phyloP scores from a whole-genome alignment of 768 basidiomycete genomes.

The Tylopilus vinaceipallidus region DNA sequence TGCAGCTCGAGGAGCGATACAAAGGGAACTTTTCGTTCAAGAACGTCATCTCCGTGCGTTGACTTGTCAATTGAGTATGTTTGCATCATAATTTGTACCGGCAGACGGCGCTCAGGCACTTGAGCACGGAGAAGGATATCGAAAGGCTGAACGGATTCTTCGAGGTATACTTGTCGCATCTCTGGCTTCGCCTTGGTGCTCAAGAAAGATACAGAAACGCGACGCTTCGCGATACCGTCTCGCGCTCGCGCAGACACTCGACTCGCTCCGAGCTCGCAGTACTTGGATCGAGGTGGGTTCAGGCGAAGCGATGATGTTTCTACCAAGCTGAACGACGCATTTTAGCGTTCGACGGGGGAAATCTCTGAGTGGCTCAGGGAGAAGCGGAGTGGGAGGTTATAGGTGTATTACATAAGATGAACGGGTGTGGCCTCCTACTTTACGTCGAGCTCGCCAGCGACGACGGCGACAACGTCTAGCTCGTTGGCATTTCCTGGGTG shows the following conservation, averaged over 20 bases:
- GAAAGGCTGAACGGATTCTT: conserved; percentile 69
- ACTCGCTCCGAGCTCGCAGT: conserved; percentile 58
- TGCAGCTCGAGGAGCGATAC: conserved; percentile 64
- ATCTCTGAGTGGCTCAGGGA: conserved; percentile 54
- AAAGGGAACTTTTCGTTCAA: conserved; percentile 65
- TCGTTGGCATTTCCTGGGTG: not conserved
- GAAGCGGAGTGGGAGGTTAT: not conserved
- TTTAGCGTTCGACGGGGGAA: conserved; percentile 59
- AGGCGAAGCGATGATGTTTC: not conserved
- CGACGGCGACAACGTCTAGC: conserved; percentile 12
- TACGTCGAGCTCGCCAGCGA: not conserved
- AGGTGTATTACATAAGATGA: conserved; percentile 18
- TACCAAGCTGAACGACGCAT: too few relatives aligned
- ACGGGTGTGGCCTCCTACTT: too few relatives aligned
- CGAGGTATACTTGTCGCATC: conserved; percentile 44
- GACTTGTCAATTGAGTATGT: not conserved
- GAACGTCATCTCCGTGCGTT: conserved; percentile 49
- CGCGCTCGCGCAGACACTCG: conserved; percentile 63
- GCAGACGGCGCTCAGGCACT: conserved; percentile 39
- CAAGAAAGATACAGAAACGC: conserved; percentile 43
- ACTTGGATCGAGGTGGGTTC: conserved; percentile 59
- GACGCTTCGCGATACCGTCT: conserved; percentile 69
- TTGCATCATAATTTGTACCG: conserved; percentile 9
- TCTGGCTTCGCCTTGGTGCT: not conserved
- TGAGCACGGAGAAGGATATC: conserved; percentile 70